phyloP scores from a whole-genome alignment of 164 flowering plant genomes.

The Akebia trifoliata region DNA sequence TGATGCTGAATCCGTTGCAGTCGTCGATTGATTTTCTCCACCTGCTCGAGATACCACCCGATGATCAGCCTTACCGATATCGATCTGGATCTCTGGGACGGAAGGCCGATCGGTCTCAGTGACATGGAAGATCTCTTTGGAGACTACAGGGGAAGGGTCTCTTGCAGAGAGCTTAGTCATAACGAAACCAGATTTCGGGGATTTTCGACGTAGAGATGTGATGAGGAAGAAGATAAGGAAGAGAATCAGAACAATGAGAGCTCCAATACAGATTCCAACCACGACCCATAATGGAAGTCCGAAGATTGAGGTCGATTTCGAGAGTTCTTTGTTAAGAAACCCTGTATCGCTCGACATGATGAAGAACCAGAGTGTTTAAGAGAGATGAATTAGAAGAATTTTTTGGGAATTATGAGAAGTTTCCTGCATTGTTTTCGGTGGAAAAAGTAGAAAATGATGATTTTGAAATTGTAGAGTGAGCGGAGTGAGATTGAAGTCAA shows the following conservation, averaged over 20 bases:
- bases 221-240: constrained; percentile 78
- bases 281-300: constrained; percentile 80
- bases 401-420: too few species aligned
- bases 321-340: constrained; percentile 61
- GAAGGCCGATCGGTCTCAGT: constrained; percentile 28
- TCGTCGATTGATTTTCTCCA: constrained; percentile 67
- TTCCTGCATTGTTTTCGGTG: too few species aligned
- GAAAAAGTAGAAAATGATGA: too few species aligned
- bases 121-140: constrained; percentile 80
- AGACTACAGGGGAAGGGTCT: constrained; percentile 44
- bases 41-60: constrained; percentile 65
- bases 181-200: constrained; percentile 13
- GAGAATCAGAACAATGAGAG: constrained; percentile 67
- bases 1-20: constrained; percentile 50
- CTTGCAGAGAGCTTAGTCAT: neutral
- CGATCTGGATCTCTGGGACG: constrained; percentile 81
- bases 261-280: constrained; percentile 78
- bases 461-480: too few species aligned
- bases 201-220: constrained; percentile 48
- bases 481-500: too few species aligned
- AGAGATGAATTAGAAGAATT: too few species aligned
- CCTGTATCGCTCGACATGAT: constrained; percentile 52
- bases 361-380: constrained; percentile 2
- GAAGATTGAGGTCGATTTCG: constrained; percentile 82
- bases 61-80: constrained; percentile 81